Base-by-base conservation (phyloP, 441 rosid species). In the Gossypium gossypioides region DNA sequence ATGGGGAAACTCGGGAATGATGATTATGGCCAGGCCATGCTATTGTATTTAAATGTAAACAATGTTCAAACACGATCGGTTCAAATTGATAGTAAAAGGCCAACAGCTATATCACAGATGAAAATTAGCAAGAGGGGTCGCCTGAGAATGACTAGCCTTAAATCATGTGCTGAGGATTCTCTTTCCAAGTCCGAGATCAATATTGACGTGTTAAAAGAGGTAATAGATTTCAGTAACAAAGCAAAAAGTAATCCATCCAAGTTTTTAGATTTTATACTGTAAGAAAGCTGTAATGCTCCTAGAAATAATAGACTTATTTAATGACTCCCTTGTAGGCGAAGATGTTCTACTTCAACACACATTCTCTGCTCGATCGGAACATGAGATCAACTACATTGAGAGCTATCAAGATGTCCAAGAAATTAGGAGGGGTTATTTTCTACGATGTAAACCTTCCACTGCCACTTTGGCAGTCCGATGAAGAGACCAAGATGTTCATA, bases 1-100 rank as follows among this genome's bases (percentile, higher is more conserved):
- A 91, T 91, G 97, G 97, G 97, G 8, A 94, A 94, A 75, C 88
- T 91, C n/a, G 98, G 98, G 19, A 89, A 87, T 72, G 97, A 94
- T 76, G 89, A 86, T 18, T 88, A 67, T 74, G 98, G 97, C 76
- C 86, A 86, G 77, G 84, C 95, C 56, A 84, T 94, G 94, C 78
- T 91, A 40, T 84, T 84, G 75, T 89, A 86, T 73, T 60, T 94
- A 86, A 91, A 94, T 79, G 81, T 76, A 51, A 88, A 82, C 79
- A 80, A 87, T 0, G 96, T 94, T 58, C 97, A 90, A 75, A 94
- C 97, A 15, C 82, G 96, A 73, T 81, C 96, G 5, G 88, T 91
- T 72, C 72, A 83, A 63, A 74, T 86, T 22, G 98, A 91, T 77
- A 75, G 82, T 71, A 90, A 79, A 80, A 87, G 84, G 76, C 72